Conservation (phyloP, 768 basidiomycete genomes). For the Sporobolomyces pararoseus region DNA sequence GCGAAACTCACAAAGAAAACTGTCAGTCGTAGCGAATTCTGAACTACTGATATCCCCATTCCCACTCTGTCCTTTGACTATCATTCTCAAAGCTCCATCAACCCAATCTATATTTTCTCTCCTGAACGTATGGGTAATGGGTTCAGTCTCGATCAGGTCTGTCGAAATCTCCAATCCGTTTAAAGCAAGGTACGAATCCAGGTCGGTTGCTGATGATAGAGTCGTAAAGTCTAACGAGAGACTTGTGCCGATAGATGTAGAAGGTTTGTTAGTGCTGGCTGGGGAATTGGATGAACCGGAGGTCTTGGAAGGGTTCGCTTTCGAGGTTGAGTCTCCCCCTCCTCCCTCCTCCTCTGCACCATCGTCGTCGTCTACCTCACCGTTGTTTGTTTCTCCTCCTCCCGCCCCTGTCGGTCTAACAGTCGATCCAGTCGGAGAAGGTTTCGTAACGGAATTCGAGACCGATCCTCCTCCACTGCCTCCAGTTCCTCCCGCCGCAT, state of each 20-base stretch:
- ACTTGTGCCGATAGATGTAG: not conserved
- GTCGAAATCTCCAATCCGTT: not conserved
- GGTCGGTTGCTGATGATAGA: not conserved
- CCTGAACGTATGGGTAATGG: conserved; percentile 4
- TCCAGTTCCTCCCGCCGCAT: not conserved
- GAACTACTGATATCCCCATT: conserved; percentile 1
- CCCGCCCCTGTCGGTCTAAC: too few relatives aligned
- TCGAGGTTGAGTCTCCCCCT: not conserved
- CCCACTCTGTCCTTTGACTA: conserved; percentile 16
- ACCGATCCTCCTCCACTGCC: not conserved
- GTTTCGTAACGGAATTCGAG: not conserved
- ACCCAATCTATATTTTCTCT: conserved; percentile 10
- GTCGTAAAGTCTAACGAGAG: not conserved
- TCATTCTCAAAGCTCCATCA: conserved; percentile 14
- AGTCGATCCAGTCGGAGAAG: not conserved
- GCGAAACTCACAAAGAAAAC: not conserved
- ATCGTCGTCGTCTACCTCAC: not conserved
- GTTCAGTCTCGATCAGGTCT: not conserved
- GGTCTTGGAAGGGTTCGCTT: too few relatives aligned
- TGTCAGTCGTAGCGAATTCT: not conserved
- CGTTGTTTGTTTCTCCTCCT: too few relatives aligned
- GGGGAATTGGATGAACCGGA: not conserved
- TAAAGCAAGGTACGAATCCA: not conserved
- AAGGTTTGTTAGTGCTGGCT: not conserved
- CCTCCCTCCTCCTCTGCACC: not conserved